Conservation (phyloP, 257 asterid species). For the Fraxinus pennsylvanica region DNA sequence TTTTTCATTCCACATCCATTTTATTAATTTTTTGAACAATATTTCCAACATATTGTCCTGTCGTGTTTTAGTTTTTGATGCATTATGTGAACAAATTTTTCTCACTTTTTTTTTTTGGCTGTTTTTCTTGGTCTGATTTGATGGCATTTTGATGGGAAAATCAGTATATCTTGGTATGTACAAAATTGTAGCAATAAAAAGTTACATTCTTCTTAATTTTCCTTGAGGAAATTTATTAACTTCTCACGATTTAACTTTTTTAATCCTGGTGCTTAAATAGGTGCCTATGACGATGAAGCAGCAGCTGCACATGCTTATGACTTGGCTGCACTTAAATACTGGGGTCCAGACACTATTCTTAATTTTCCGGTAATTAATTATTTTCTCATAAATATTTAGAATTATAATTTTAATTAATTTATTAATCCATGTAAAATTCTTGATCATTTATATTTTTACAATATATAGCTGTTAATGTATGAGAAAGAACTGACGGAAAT, state of each 20-base stretch:
- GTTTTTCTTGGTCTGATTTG: conserved; percentile 15
- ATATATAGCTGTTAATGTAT: conserved; percentile 57
- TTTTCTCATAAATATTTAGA: neutral
- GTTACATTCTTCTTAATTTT: neutral
- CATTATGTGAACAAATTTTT: neutral
- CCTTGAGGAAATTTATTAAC: neutral
- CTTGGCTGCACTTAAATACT: conserved; percentile 84
- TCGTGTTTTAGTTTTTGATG: neutral
- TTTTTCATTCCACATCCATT: too few species aligned
- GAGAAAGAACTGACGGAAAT: conserved; percentile 58
- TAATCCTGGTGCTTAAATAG: conserved; percentile 23
- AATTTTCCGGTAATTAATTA: conserved; percentile 63
- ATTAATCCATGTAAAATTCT: neutral
- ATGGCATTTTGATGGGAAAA: conserved; percentile 34
- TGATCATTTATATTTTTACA: neutral
- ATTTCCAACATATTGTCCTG: too few species aligned
- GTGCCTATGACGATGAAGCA: conserved; percentile 85
- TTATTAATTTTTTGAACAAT: too few species aligned
- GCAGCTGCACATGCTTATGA: conserved; percentile 92
- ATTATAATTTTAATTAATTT: neutral
- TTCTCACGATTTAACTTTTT: neutral
- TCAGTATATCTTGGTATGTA: conserved; percentile 80
- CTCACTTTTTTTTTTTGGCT: neutral
- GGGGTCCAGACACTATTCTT: conserved; percentile 85
- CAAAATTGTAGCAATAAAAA: neutral